Evolutionary conservation across 352 stramenopile species (phyloP).

Genomic region (Globisporangium paddicum): DNA sequence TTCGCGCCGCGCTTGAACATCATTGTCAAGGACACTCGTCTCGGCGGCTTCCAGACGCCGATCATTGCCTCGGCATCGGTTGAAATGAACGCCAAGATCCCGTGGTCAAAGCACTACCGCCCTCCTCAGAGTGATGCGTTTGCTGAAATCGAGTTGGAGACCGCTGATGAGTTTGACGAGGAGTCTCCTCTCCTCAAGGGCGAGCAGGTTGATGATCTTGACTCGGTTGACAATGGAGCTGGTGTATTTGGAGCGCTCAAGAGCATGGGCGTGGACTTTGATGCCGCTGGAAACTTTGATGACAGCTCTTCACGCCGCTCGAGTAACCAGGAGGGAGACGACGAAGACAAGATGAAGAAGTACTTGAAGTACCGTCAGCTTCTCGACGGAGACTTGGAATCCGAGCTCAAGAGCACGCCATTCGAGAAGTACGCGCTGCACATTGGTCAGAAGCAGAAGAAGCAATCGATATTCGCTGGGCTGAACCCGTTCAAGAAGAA

Average conservation of each 20-base stretch:
- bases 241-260: constrained; percentile 84
- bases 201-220: constrained; percentile 21
- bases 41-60: constrained; percentile 82
- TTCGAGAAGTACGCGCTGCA: constrained; percentile 88
- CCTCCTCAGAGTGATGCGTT: constrained; percentile 65
- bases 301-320: constrained; percentile 46
- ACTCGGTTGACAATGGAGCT: constrained; percentile 68
- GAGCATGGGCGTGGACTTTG: constrained; percentile 80
- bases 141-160: constrained; percentile 63
- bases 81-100: constrained; percentile 81
- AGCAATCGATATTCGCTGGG: constrained; percentile 47
- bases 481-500: constrained; percentile 80
- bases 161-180: constrained; percentile 45
- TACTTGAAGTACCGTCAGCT: constrained; percentile 77
- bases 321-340: constrained; percentile 45
- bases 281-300: constrained; percentile 57
- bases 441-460: constrained; percentile 79
- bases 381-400: constrained; percentile 63
- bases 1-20: constrained; percentile 89
- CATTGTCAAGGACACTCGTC: constrained; percentile 85
- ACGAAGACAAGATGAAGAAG: constrained; percentile 61
- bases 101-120: constrained; percentile 74
- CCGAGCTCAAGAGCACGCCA: constrained; percentile 74
- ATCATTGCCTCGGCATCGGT: constrained; percentile 84
- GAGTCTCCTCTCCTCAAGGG: constrained; percentile 44